Evolutionary conservation across 1,139 yeast species (phyloP).

Genomic region (Pichia sp.): DNA sequence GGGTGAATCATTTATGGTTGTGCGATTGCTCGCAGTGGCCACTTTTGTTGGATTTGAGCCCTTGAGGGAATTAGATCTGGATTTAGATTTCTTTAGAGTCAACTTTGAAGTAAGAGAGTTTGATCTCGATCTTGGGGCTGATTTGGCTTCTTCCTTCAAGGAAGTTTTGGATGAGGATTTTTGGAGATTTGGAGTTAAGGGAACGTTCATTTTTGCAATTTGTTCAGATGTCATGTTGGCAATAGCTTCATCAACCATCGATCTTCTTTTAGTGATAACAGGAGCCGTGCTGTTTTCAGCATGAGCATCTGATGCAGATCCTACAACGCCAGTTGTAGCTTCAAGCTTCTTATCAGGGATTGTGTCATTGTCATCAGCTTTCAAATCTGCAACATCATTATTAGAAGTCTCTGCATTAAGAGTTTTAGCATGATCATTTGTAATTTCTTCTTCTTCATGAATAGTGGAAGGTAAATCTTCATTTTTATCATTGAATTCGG

Average conservation of each 20-base stretch:
- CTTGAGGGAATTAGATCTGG: slow-evolving; percentile 16
- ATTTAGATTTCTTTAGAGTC: slow-evolving; percentile 9
- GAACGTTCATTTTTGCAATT: slow-evolving; percentile 24
- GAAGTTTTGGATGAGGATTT: slow-evolving; percentile 18
- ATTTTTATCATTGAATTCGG: slow-evolving; percentile 13
- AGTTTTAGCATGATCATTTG: not conserved
- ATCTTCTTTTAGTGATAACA: slow-evolving; percentile 20
- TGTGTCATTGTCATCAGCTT: not conserved
- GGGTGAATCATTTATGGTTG: not conserved
- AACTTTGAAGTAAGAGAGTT: slow-evolving; percentile 16
- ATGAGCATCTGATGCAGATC: not conserved
- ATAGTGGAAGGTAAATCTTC: slow-evolving; percentile 15
- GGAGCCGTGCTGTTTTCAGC: not conserved
- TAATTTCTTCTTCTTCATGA: slow-evolving; percentile 13
- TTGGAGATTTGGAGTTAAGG: slow-evolving; percentile 22
- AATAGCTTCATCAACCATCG: slow-evolving; percentile 29
- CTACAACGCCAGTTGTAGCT: not conserved
- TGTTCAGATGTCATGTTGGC: slow-evolving; percentile 25
- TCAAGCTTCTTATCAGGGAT: not conserved
- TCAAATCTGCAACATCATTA: not conserved
- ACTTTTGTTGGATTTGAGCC: not conserved
- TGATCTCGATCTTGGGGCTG: slow-evolving; percentile 19
- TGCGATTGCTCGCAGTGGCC: slow-evolving; percentile 2
- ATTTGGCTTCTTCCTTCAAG: slow-evolving; percentile 1
- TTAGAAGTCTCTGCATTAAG: slow-evolving; percentile 7